A percentile compares a stretch with the other conserved stretches of the same genome.
phyloP scores from a whole-genome alignment of 306 rosid species.

The Prunus mongolica region DNA sequence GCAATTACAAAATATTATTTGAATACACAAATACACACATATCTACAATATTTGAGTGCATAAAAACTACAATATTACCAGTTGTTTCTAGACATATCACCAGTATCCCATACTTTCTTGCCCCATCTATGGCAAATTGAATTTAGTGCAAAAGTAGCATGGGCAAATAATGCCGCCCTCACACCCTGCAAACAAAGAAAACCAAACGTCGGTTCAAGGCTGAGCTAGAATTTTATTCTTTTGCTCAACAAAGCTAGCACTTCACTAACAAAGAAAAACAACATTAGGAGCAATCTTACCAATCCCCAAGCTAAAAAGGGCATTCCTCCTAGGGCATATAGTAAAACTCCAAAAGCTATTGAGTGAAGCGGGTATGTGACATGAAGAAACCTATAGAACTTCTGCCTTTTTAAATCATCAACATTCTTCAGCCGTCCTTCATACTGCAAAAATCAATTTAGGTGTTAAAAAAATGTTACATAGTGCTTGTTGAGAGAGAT shows the following conservation, averaged over 20 bases:
- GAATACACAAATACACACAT: too few relatives aligned
- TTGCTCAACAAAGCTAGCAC: too few relatives aligned
- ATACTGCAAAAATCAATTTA: slow-evolving; percentile 6
- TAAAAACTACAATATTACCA: background rate
- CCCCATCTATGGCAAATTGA: slow-evolving; percentile 1
- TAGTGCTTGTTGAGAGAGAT: too few relatives aligned
- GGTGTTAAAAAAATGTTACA: too few relatives aligned
- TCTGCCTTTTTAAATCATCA: slow-evolving; percentile 51
- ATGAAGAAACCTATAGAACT: slow-evolving; percentile 45
- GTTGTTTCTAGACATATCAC: background rate
- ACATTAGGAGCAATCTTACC: slow-evolving; percentile 26
- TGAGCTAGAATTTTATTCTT: too few relatives aligned
- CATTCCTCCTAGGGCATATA: slow-evolving; percentile 57
- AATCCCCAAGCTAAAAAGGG: slow-evolving; percentile 65
- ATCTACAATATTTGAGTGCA: too few relatives aligned
- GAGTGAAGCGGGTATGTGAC: slow-evolving; percentile 51
- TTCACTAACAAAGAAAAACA: too few relatives aligned
- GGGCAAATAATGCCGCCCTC: background rate
- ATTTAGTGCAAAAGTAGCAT: background rate
- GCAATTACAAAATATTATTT: too few relatives aligned
- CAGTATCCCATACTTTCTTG: background rate
- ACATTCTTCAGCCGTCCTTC: slow-evolving; percentile 52
- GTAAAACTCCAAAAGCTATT: slow-evolving; percentile 47
- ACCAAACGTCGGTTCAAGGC: too few relatives aligned
- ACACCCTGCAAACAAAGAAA: background rate